A percentile compares a stretch with the other conserved stretches of the same genome.
These are phyloP conservation scores for Saccharomycopsis oosterbeekiorum DNA, from an alignment of 805 yeast species.

Conservation along the genomic window DNA sequence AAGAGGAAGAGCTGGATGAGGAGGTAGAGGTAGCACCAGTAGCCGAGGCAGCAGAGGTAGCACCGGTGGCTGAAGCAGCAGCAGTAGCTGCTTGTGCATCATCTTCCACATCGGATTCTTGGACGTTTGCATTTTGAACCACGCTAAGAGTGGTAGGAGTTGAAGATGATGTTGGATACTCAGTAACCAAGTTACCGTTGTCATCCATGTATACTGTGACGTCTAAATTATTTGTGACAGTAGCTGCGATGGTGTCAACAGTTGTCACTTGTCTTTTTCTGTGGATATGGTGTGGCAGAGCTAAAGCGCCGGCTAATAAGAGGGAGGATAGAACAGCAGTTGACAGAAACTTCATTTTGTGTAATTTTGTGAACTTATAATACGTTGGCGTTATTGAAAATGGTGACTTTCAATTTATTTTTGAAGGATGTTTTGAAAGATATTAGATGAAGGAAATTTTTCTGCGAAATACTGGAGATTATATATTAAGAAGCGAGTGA, in stretches of 20 bases:
- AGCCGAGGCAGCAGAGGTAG: neutral
- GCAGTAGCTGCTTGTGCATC: neutral
- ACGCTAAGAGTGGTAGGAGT: neutral
- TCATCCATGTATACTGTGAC: constrained; percentile 1
- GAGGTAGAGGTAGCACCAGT: constrained; percentile 6
- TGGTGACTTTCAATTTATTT: neutral
- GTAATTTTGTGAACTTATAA: neutral
- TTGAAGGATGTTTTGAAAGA: too few species aligned
- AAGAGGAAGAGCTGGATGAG: constrained; percentile 17
- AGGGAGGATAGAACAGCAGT: neutral
- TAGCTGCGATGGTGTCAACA: neutral
- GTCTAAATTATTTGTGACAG: neutral
- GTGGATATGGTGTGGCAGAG: constrained; percentile 19
- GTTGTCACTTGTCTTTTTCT: constrained; percentile 9
- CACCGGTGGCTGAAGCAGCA: neutral
- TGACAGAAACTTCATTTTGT: neutral
- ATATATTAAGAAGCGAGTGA: neutral
- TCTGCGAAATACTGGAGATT: neutral
- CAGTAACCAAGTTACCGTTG: neutral
- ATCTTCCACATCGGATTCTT: neutral
- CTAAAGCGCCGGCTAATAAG: neutral
- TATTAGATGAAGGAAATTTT: too few species aligned
- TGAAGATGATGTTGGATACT: neutral
- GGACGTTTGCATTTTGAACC: neutral
- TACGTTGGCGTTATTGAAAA: too few species aligned